phyloP scores from a whole-genome alignment of 1,139 yeast species.

The Saccharomyces hybrid region DNA sequence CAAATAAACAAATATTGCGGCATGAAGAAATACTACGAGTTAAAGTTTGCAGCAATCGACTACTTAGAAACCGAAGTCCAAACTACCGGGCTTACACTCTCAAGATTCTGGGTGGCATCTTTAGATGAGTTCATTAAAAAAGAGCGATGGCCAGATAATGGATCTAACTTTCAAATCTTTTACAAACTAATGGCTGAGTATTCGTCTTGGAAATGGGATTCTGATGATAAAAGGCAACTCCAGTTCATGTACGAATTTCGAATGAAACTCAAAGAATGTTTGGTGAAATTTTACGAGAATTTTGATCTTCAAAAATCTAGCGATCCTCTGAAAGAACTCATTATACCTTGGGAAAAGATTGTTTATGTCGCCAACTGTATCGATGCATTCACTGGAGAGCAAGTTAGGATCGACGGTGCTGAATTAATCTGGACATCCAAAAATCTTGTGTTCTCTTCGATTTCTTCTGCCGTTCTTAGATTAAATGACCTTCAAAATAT shows the following conservation, averaged over 20 bases:
- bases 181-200: not conserved
- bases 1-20: not conserved
- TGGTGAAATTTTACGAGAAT: not conserved
- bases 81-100: not conserved
- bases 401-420: not conserved
- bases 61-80: not conserved
- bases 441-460: not conserved
- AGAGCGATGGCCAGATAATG: not conserved
- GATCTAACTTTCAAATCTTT: not conserved
- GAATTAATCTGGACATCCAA: not conserved
- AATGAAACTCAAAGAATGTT: not conserved
- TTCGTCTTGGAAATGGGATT: not conserved
- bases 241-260: not conserved
- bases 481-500: not conserved
- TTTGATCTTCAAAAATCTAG: not conserved
- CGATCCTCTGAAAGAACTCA: not conserved
- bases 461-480: not conserved
- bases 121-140: not conserved
- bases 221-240: not conserved
- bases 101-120: not conserved
- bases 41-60: not conserved
- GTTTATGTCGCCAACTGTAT: not conserved
- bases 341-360: not conserved
- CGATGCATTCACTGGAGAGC: slow-evolving; percentile 1
- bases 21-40: not conserved